phyloP scores from a whole-genome alignment of 2,329 filamentous ascomycete genomes.

The Aphanocladium album region DNA sequence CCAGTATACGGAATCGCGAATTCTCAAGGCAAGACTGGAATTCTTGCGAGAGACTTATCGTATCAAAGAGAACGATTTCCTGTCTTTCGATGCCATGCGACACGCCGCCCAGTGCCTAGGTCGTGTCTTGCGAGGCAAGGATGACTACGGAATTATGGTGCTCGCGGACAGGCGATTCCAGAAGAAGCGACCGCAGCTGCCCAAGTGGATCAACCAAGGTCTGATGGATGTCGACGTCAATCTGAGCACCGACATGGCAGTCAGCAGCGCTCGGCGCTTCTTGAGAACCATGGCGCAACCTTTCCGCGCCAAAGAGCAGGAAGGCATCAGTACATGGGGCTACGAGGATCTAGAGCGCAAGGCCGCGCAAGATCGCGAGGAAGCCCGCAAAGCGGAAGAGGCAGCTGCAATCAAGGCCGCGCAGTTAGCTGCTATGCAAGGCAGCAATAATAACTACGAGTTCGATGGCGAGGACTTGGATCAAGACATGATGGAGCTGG shows the following conservation, averaged over 20 bases:
- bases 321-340: conserved; percentile 92
- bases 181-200: conserved; percentile 84
- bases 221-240: conserved; percentile 82
- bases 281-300: conserved; percentile 88
- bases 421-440: conserved; percentile 15
- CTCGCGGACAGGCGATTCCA: conserved; percentile 89
- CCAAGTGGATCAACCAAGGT: conserved; percentile 93
- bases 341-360: conserved; percentile 74
- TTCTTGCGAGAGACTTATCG: conserved; percentile 96
- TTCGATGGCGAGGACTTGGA: conserved; percentile 50
- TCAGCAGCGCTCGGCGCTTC: conserved; percentile 84
- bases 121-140: conserved; percentile 89
- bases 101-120: conserved; percentile 95
- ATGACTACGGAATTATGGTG: conserved; percentile 99
- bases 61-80: conserved; percentile 93
- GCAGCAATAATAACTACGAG: conserved; percentile 41
- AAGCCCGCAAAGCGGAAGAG: conserved; percentile 56
- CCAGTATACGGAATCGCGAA: conserved; percentile 96
- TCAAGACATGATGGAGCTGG: conserved; percentile 51
- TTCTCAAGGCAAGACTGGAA: conserved; percentile 89
- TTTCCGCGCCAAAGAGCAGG: conserved; percentile 75
- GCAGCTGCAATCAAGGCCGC: conserved; percentile 30
- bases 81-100: conserved; percentile 99
- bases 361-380: conserved; percentile 65
- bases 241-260: conserved; percentile 91